Evolutionary conservation across 2,329 filamentous ascomycete species (phyloP).

Genomic region (Fusarium xylarioides): DNA sequence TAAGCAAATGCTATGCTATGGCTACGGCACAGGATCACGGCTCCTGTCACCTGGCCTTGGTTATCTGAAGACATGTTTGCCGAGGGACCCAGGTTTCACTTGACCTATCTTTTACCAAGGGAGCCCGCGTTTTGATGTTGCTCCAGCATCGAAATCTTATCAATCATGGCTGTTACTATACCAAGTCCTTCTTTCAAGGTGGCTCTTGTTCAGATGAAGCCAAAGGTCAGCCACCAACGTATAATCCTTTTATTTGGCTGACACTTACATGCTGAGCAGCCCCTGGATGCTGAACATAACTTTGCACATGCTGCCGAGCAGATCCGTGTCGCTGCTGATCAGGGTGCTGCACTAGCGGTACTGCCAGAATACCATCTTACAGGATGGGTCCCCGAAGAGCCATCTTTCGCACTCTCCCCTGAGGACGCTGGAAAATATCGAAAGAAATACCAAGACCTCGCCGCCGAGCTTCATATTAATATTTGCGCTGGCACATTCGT

Average conservation of each 20-base stretch:
- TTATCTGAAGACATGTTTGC: neutral
- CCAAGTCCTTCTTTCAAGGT: constrained; percentile 25
- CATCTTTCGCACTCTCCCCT: constrained; percentile 63
- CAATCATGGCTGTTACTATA: constrained; percentile 18
- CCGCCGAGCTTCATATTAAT: constrained; percentile 70
- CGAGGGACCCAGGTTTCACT: neutral
- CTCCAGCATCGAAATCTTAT: neutral
- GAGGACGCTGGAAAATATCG: constrained; percentile 65
- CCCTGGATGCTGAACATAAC: constrained; percentile 35
- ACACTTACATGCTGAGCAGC: constrained; percentile 11
- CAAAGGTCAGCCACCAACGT: constrained; percentile 20
- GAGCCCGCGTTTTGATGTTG: neutral
- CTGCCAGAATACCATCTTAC: constrained; percentile 80
- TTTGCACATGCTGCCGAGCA: constrained; percentile 27
- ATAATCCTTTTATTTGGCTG: neutral
- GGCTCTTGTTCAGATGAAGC: constrained; percentile 35
- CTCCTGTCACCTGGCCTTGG: neutral
- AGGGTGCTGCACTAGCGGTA: constrained; percentile 60
- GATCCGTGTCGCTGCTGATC: constrained; percentile 23
- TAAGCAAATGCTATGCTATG: neutral
- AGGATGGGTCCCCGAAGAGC: constrained; percentile 72
- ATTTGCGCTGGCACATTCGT: constrained; percentile 84
- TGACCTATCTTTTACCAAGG: neutral
- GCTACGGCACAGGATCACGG: neutral
- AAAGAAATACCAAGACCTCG: constrained; percentile 67